These are phyloP conservation scores for Ceratobasidium sp. DNA, from an alignment of 1,284 basidiomycete species.

Conservation along the genomic window DNA sequence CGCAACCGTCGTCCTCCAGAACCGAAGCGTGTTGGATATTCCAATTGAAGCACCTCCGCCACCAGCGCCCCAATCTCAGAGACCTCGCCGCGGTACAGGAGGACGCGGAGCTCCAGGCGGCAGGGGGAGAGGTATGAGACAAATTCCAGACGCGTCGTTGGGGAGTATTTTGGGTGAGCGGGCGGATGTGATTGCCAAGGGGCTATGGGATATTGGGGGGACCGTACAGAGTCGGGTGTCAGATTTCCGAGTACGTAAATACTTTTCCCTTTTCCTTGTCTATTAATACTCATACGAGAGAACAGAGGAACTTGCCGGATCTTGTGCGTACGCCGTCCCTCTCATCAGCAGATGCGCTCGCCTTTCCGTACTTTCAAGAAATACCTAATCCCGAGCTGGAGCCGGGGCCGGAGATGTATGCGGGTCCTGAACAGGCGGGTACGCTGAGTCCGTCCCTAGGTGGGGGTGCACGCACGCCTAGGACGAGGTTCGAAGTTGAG, in stretches of 20 bases:
- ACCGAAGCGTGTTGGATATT: slow-evolving; percentile 78
- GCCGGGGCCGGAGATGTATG: slow-evolving; percentile 49
- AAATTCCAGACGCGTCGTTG: slow-evolving; percentile 22
- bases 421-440: neutral
- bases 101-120: neutral
- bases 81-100: no score
- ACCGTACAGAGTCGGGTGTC: slow-evolving; percentile 49
- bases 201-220: slow-evolving; percentile 71
- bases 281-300: neutral
- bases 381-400: slow-evolving; percentile 52
- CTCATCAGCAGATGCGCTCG: neutral
- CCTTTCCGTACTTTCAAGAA: slow-evolving; percentile 39
- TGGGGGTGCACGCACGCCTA: slow-evolving; percentile 62
- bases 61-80: no score
- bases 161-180: slow-evolving; percentile 56
- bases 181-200: slow-evolving; percentile 75
- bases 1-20: slow-evolving; percentile 79
- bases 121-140: slow-evolving; percentile 31
- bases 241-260: slow-evolving; percentile 48
- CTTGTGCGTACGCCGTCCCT: slow-evolving; percentile 32
- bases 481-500: slow-evolving; percentile 72
- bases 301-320: slow-evolving; percentile 45
- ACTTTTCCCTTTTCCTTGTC: neutral
- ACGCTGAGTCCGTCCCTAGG: neutral
- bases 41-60: slow-evolving; percentile 69